Evolutionary conservation across 345 rosid species (phyloP), one percentile per base, ranked within the genome.

Genomic region (Atalantia buxifolia): DNA sequence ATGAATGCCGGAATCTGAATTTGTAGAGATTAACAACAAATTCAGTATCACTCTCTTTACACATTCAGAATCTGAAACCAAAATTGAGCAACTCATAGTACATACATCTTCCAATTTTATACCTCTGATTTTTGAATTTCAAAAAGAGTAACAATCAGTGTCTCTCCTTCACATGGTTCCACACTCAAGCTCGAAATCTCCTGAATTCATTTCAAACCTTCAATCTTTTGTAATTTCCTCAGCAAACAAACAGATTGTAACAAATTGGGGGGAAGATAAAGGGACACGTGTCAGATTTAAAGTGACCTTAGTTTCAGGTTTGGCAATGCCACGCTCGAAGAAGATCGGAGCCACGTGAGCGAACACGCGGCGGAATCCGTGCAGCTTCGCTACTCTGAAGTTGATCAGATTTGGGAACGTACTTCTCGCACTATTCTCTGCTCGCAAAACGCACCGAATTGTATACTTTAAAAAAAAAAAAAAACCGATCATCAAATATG

Each of bases 261-360:
- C 1, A 25, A 27, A 24, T 40, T 40, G 2, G 21, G 10, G 2
- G 2, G 2, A 38, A 38, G 9, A 45, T 1, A n/a, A 55, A 2
- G 12, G 4, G 61, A 28, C 19, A 42, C 3, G 14, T 19, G 18
- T 19, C 10, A 19, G 42, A 2, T 31, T 56, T 64, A 65, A 57
- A 40, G 69, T 18, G 63, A 96, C 99, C 94, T 85, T 91, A 28
- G 99, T 96, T 83, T 89, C 89, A 55, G 87, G 92, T 67, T 89
- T 96, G 38, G 98, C 99, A 81, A 96, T 92, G 33, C 98, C 94
- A 13, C 98, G 94, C 61, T 96, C 93, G 80, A 96, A 94, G 94
- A 96, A 96, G 77, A 94, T 88, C 8, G 99, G 98, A 36, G 99
- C 92, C 0, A 75, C 79, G 82, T 92, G 94, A 53, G 95, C 98